Evolutionary conservation across 2,329 filamentous ascomycete species (phyloP).

Genomic region (Acrodontium crateriforme): DNA sequence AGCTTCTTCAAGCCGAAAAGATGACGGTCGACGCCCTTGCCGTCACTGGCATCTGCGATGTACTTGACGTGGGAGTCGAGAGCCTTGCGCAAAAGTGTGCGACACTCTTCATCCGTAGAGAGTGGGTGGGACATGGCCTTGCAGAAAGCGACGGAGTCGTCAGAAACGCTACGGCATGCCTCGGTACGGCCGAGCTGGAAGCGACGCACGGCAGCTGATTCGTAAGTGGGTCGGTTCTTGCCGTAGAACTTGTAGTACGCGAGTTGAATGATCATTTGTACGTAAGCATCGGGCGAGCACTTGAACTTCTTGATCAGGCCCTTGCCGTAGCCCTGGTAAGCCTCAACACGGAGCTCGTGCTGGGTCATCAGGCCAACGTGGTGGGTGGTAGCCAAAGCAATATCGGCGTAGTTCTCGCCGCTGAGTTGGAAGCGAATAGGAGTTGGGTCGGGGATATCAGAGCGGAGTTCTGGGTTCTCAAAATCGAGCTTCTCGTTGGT

Average conservation of each 20-base stretch:
- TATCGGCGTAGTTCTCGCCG: constrained; percentile 58
- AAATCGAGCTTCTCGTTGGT: constrained; percentile 92
- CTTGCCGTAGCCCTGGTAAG: constrained; percentile 96
- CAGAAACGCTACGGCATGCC: constrained; percentile 82
- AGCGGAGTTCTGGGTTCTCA: constrained; percentile 61
- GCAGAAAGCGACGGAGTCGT: constrained; percentile 86
- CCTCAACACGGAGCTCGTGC: constrained; percentile 86
- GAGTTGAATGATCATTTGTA: constrained; percentile 96
- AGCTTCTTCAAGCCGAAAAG: constrained; percentile 95
- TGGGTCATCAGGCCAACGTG: constrained; percentile 70
- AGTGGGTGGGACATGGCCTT: constrained; percentile 63
- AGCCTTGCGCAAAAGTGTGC: constrained; percentile 68
- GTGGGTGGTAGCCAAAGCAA: constrained; percentile 63
- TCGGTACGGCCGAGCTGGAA: constrained; percentile 96
- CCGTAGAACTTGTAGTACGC: constrained; percentile 99
- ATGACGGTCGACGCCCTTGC: constrained; percentile 88
- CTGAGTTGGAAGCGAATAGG: constrained; percentile 67
- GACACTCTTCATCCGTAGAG: constrained; percentile 48
- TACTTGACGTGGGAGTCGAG: constrained; percentile 76
- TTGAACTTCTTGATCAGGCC: constrained; percentile 99
- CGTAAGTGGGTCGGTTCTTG: constrained; percentile 93
- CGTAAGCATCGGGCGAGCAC: constrained; percentile 92
- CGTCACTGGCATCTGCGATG: constrained; percentile 77
- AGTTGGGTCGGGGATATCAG: constrained; percentile 68
- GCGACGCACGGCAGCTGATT: constrained; percentile 84